A percentile compares a stretch with the other conserved stretches of the same genome.
phyloP scores from a whole-genome alignment of 768 basidiomycete genomes.

The Lactifluus hygrophoroides region DNA sequence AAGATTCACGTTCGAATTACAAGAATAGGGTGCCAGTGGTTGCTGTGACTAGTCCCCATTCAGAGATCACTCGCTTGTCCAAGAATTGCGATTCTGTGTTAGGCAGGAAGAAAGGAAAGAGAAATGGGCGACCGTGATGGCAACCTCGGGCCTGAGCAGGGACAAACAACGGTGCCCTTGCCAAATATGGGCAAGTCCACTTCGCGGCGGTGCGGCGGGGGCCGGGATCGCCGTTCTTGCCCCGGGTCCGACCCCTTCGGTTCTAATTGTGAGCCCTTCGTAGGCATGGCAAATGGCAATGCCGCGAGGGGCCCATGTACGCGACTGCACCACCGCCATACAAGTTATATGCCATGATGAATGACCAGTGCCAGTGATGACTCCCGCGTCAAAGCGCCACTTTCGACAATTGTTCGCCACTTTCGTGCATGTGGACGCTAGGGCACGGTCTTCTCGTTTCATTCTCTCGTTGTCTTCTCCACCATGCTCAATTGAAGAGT shows the following conservation, averaged over 20 bases:
- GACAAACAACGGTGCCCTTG: too few relatives aligned
- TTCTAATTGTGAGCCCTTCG: neutral
- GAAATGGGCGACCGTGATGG: too few relatives aligned
- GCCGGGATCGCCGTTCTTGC: neutral
- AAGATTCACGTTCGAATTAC: too few relatives aligned
- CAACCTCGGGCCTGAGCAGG: too few relatives aligned
- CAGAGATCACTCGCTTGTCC: too few relatives aligned
- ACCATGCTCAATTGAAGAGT: neutral
- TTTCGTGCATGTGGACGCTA: neutral
- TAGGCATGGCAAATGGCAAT: neutral
- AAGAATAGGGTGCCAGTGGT: too few relatives aligned
- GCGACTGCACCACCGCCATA: neutral
- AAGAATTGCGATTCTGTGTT: too few relatives aligned
- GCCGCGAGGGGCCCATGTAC: neutral
- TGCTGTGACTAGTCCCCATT: too few relatives aligned
- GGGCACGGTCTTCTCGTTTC: neutral
- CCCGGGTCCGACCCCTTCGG: neutral
- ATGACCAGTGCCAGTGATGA: too few relatives aligned
- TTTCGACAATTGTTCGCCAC: neutral
- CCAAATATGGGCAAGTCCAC: too few relatives aligned
- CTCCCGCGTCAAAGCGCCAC: neutral
- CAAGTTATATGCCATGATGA: neutral
- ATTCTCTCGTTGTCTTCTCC: neutral
- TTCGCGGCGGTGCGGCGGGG: too few relatives aligned
- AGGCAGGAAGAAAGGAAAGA: too few relatives aligned